Evolutionary conservation across 768 basidiomycete genomes (phyloP).

Genomic region (Termitomyces sp.): DNA sequence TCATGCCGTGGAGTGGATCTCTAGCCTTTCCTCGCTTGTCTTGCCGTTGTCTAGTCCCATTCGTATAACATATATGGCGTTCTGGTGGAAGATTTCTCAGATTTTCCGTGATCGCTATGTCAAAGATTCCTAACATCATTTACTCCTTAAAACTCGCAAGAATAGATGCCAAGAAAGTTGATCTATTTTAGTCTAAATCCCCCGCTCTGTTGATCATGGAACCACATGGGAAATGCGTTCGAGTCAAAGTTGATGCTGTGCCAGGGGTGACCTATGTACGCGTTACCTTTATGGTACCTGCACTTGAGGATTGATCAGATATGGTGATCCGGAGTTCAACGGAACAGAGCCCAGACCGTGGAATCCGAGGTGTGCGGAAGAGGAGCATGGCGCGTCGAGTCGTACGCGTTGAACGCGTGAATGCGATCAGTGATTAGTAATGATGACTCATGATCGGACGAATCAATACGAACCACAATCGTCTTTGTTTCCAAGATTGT

Average conservation of each 20-base stretch:
- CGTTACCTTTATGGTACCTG: neutral
- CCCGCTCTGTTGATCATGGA: neutral
- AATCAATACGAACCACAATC: neutral
- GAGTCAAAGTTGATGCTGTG: neutral
- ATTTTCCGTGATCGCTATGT: neutral
- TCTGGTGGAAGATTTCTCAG: neutral
- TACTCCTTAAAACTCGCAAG: neutral
- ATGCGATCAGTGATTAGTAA: neutral
- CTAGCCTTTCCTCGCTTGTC: neutral
- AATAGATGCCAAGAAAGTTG: neutral
- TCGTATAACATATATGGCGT: neutral
- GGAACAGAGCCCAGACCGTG: neutral
- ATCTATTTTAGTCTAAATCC: too few relatives aligned
- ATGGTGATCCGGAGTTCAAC: neutral
- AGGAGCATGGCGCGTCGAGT: neutral
- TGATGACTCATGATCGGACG: neutral
- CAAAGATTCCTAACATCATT: neutral
- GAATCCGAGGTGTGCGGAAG: neutral
- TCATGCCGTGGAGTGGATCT: neutral
- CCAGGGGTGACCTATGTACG: neutral
- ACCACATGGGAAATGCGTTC: neutral
- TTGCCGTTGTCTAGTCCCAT: neutral
- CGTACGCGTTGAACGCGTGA: neutral
- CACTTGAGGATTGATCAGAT: neutral
- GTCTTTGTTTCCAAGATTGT: neutral